Evolutionary conservation across 164 flowering plant species (phyloP).

Genomic region (Aristolochia californica): DNA sequence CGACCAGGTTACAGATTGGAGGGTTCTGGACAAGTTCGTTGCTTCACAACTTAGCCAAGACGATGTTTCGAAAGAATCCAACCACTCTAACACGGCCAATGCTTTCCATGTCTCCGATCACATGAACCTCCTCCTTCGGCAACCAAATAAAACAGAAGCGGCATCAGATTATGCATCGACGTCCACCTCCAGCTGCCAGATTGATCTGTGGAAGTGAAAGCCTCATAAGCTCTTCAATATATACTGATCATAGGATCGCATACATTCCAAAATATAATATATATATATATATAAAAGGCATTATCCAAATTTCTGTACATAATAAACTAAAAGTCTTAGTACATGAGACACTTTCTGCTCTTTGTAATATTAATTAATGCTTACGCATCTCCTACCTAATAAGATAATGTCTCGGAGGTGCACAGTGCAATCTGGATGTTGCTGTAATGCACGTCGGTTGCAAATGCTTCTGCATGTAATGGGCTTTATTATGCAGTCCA

Average conservation of each 20-base stretch:
- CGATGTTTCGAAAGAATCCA: slow-evolving; percentile 37
- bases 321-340: slow-evolving; percentile 32
- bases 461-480: slow-evolving; percentile 10
- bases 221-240: neutral
- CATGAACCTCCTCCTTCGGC: slow-evolving; percentile 24
- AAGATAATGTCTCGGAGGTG: slow-evolving; percentile 12
- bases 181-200: slow-evolving; percentile 37
- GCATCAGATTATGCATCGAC: slow-evolving; percentile 37
- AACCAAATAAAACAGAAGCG: slow-evolving; percentile 28
- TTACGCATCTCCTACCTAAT: slow-evolving; percentile 7
- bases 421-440: slow-evolving; percentile 11
- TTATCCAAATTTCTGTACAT: slow-evolving; percentile 41
- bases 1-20: slow-evolving; percentile 81
- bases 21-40: slow-evolving; percentile 81
- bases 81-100: slow-evolving; percentile 20
- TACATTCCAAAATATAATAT: slow-evolving; percentile 2
- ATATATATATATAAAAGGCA: slow-evolving; percentile 6
- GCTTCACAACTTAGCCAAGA: slow-evolving; percentile 80
- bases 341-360: slow-evolving; percentile 2
- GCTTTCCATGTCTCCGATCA: slow-evolving; percentile 28
- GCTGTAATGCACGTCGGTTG: slow-evolving; percentile 12
- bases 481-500: slow-evolving; percentile 16
- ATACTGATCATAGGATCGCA: slow-evolving; percentile 18
- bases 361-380: slow-evolving; percentile 2
- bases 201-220: slow-evolving; percentile 50